Evolutionary conservation across 495 filamentous ascomycete species (phyloP).

Genomic region (Penicillium paradoxum): DNA sequence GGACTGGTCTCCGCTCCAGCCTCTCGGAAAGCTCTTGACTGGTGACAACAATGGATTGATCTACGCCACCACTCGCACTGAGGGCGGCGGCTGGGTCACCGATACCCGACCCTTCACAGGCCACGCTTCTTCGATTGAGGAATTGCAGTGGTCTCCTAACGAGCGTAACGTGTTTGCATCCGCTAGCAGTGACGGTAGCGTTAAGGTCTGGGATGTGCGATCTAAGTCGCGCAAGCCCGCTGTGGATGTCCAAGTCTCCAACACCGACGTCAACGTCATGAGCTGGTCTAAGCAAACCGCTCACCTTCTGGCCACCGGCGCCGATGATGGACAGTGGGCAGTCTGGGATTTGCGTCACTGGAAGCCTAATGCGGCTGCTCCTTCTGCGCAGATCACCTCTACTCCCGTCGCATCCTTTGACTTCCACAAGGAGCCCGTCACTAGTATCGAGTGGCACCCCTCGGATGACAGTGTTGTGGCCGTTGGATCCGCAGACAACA

Average conservation of each 20-base stretch:
- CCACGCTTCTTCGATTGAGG: constrained; percentile 82
- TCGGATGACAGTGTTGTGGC: constrained; percentile 91
- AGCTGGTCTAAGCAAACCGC: constrained; percentile 84
- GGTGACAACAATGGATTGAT: constrained; percentile 89
- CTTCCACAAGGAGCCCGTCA: constrained; percentile 95
- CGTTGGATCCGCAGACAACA: constrained; percentile 89
- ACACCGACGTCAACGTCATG: constrained; percentile 89
- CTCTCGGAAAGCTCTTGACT: constrained; percentile 77
- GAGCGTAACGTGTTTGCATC: constrained; percentile 91
- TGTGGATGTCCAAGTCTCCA: constrained; percentile 77
- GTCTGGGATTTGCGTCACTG: constrained; percentile 96
- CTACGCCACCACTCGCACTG: constrained; percentile 76
- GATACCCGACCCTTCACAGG: constrained; percentile 75
- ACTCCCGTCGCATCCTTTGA: constrained; percentile 81
- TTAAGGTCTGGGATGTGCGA: constrained; percentile 92
- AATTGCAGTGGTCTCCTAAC: constrained; percentile 91
- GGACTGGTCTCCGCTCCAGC: constrained; percentile 82
- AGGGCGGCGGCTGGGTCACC: constrained; percentile 82
- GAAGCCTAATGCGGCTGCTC: constrained; percentile 59
- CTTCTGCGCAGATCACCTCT: constrained; percentile 41
- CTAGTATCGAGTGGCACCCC: constrained; percentile 95
- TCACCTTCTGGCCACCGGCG: constrained; percentile 86
- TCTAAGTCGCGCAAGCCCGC: constrained; percentile 81
- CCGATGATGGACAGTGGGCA: constrained; percentile 89
- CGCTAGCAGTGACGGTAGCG: constrained; percentile 85